Evolutionary conservation across 1,284 basidiomycete genomes (phyloP).

Genomic region (Rhizoctonia solani): DNA sequence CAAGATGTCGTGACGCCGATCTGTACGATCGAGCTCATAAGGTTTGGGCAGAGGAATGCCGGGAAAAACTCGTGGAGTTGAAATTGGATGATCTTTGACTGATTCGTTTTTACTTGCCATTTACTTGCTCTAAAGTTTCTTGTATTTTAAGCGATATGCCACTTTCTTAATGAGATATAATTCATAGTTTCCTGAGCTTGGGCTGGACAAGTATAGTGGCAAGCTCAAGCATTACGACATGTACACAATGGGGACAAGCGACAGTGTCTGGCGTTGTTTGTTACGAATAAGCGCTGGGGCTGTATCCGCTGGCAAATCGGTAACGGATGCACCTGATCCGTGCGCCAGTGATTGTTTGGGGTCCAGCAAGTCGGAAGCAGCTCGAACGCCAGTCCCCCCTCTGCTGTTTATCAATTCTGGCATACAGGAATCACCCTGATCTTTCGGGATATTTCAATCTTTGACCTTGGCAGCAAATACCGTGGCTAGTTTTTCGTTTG

Average conservation of each 20-base stretch:
- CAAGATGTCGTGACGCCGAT: background rate
- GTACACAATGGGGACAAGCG: too few species aligned
- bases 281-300: background rate
- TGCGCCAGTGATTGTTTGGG: slow-evolving; percentile 19
- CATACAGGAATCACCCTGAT: background rate
- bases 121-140: background rate
- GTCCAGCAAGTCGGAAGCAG: slow-evolving; percentile 28
- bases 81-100: slow-evolving; percentile 15
- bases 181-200: too few species aligned
- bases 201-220: too few species aligned
- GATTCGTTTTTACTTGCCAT: background rate
- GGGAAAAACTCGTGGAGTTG: background rate
- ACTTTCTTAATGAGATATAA: too few species aligned
- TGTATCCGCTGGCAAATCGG: slow-evolving; percentile 21
- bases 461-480: background rate
- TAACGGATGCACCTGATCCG: slow-evolving; percentile 33
- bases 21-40: background rate
- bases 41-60: slow-evolving; percentile 3
- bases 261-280: background rate
- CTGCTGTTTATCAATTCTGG: background rate
- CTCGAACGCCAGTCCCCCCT: slow-evolving; percentile 4
- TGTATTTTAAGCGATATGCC: background rate
- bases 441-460: background rate
- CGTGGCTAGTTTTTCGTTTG: background rate
- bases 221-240: too few species aligned